Conservation (phyloP, 768 basidiomycete species). For the Rubroboletus pulcherrimus region DNA sequence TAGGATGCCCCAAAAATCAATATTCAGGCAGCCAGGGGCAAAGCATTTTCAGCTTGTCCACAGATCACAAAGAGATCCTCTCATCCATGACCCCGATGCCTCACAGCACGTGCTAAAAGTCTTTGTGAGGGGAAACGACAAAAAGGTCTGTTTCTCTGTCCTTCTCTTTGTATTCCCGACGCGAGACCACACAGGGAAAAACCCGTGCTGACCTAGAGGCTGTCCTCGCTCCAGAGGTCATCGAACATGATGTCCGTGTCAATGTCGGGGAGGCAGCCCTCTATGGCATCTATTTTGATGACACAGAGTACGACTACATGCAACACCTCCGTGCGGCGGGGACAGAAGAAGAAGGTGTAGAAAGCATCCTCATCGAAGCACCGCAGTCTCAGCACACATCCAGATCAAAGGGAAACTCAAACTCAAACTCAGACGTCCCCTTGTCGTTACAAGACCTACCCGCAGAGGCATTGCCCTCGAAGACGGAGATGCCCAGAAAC, state of each 20-base stretch:
- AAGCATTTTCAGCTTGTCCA: conserved; percentile 97
- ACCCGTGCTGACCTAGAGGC: conserved; percentile 77
- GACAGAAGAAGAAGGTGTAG: conserved; percentile 72
- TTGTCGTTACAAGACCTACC: conserved; percentile 60
- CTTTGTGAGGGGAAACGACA: conserved; percentile 66
- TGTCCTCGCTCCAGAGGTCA: conserved; percentile 44
- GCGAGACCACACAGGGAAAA: conserved; percentile 56
- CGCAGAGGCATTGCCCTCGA: conserved; percentile 67
- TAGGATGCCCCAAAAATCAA: conserved; percentile 68
- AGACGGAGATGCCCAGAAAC: conserved; percentile 66
- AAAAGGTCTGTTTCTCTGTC: conserved; percentile 46
- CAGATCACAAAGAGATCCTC: conserved; percentile 91
- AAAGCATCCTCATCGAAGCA: conserved; percentile 79
- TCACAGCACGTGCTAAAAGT: conserved; percentile 86
- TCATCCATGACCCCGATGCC: conserved; percentile 90
- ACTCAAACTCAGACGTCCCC: conserved; percentile 34
- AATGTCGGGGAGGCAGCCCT: conserved; percentile 83
- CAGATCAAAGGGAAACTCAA: conserved; percentile 32
- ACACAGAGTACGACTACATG: conserved; percentile 98
- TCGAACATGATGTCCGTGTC: conserved; percentile 42
- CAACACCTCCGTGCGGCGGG: conserved; percentile 86
- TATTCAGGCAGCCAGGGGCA: conserved; percentile 86
- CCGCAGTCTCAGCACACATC: conserved; percentile 41
- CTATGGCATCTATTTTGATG: conserved; percentile 93
- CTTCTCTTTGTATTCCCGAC: background rate